phyloP scores from a whole-genome alignment of 805 yeast species.

The Metschnikowia vanudenii region DNA sequence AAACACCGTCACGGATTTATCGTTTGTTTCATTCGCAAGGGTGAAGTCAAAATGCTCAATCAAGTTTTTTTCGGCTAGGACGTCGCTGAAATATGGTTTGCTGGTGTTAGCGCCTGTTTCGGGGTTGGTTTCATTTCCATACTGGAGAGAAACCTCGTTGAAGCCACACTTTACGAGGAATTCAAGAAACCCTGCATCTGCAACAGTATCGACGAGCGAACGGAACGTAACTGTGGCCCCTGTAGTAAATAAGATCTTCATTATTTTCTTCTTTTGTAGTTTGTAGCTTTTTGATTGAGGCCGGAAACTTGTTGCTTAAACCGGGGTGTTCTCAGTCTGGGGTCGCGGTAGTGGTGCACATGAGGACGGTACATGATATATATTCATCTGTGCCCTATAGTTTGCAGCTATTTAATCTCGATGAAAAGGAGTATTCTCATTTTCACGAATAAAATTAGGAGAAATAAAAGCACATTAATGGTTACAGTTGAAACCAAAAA shows the following conservation, averaged over 20 bases:
- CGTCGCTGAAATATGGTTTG: conserved; percentile 21
- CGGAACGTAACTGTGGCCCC: conserved; percentile 91
- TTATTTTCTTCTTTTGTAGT: background rate
- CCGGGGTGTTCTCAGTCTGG: too few species aligned
- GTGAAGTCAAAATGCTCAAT: conserved; percentile 14
- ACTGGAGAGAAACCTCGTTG: conserved; percentile 27
- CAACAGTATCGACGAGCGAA: conserved; percentile 47
- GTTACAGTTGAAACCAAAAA: too few species aligned
- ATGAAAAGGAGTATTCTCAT: too few species aligned
- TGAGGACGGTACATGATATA: too few species aligned
- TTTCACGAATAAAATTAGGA: too few species aligned
- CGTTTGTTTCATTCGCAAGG: conserved; percentile 17
- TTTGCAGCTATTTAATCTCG: too few species aligned
- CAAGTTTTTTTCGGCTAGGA: conserved; percentile 16
- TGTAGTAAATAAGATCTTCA: conserved; percentile 59
- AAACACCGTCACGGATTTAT: conserved; percentile 16
- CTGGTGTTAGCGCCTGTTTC: conserved; percentile 23
- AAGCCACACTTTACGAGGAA: conserved; percentile 38
- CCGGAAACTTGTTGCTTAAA: too few species aligned
- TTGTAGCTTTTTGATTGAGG: too few species aligned
- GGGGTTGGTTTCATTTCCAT: conserved; percentile 31
- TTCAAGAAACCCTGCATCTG: conserved; percentile 34
- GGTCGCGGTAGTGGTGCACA: too few species aligned
- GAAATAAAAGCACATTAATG: too few species aligned
- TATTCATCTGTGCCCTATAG: too few species aligned